These are phyloP conservation scores for Globisporangium okanoganense DNA, from an alignment of 352 stramenopile genomes.

Conservation along the genomic window DNA sequence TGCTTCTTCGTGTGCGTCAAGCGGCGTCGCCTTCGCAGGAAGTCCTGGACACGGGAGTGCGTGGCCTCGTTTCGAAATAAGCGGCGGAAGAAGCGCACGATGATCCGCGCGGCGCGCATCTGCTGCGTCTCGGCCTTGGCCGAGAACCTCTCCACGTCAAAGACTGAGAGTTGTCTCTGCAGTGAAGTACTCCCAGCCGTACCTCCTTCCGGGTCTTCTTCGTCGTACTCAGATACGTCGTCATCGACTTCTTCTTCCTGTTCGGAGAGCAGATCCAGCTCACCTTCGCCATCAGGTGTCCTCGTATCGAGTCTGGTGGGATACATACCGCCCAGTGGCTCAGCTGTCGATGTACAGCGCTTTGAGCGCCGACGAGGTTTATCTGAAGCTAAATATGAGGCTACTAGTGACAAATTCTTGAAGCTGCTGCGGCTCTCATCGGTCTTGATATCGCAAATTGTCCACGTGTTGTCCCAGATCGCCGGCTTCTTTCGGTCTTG, in stretches of 20 bases:
- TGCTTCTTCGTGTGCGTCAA: constrained; percentile 20
- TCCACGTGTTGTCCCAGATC: constrained; percentile 17
- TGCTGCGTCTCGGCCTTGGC: constrained; percentile 21
- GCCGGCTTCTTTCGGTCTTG: not conserved
- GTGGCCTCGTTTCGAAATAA: constrained; percentile 26
- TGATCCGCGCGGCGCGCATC: constrained; percentile 45
- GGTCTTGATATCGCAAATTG: constrained; percentile 14
- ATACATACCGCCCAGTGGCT: not conserved
- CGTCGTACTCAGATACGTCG: not conserved
- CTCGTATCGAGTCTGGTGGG: not conserved
- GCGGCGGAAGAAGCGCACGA: constrained; percentile 49
- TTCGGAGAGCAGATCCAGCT: not conserved
- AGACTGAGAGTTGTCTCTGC: not conserved
- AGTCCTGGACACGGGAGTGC: constrained; percentile 20
- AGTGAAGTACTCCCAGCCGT: not conserved
- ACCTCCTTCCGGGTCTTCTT: not conserved
- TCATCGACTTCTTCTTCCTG: not conserved
- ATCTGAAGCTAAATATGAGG: not conserved
- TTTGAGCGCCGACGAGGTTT: not conserved
- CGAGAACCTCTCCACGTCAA: constrained; percentile 6
- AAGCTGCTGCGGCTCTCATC: not conserved
- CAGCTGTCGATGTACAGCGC: not conserved
- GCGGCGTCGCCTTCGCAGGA: constrained; percentile 29
- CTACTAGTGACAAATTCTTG: not conserved
- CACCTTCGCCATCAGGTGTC: not conserved